phyloP scores from a whole-genome alignment of 2,329 filamentous ascomycete genomes.

The Hortaea sp. region DNA sequence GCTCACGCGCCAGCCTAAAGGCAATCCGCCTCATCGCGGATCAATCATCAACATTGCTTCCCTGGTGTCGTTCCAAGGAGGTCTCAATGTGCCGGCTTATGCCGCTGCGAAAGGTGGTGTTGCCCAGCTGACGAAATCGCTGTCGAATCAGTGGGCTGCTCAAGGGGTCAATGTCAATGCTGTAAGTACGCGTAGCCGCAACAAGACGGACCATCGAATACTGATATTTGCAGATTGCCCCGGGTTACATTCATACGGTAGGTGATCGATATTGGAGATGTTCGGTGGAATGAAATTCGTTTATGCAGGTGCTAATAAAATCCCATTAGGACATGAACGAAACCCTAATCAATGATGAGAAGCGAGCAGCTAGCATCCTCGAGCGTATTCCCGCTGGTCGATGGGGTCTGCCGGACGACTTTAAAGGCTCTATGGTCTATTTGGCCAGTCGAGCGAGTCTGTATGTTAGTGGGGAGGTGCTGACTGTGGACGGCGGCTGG shows the following conservation, averaged over 20 bases:
- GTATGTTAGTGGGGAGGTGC: conserved; percentile 71
- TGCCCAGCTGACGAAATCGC: conserved; percentile 70
- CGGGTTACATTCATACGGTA: conserved; percentile 70
- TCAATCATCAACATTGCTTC: conserved; percentile 77
- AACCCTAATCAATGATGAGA: conserved; percentile 62
- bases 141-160: conserved; percentile 75
- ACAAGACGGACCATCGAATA: neutral
- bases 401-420: conserved; percentile 77
- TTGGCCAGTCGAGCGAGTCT: conserved; percentile 64
- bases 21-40: conserved; percentile 47
- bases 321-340: conserved; percentile 63
- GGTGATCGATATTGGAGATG: too few relatives aligned
- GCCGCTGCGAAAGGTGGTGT: conserved; percentile 77
- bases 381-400: conserved; percentile 71
- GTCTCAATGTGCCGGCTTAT: conserved; percentile 78
- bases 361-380: conserved; percentile 61
- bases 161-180: conserved; percentile 75
- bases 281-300: too few relatives aligned
- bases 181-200: neutral
- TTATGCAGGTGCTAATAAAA: too few relatives aligned
- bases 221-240: conserved; percentile 48
- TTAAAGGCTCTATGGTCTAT: conserved; percentile 71
- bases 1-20: conserved; percentile 44
- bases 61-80: conserved; percentile 74
- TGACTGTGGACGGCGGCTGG: conserved; percentile 81